Evolutionary conservation across 1,284 basidiomycete genomes (phyloP), one percentile per base, ranked within the genome.

Genomic region (Irpex lacteus): DNA sequence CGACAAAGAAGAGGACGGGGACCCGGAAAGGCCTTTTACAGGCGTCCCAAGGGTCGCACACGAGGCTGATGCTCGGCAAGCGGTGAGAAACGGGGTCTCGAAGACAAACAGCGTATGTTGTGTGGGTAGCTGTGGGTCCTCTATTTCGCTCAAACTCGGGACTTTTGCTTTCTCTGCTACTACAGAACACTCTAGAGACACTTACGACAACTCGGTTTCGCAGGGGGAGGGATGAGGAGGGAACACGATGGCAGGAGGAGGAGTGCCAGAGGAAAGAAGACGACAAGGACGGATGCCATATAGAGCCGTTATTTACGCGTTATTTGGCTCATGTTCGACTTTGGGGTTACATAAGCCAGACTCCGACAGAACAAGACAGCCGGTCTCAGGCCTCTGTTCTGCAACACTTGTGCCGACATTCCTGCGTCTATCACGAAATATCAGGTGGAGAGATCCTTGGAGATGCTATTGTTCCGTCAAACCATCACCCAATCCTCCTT

Each of bases 281-380:
- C 37, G 32, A 61, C 26, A 53, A 62, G 61, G 55, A 55, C 57
- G 52, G 54, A 44, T 52, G 37, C 64, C 64, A 64, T 62, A 63
- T 63, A 54, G 34, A 38, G 53, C 66, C 37, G 64, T 68, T 75
- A 68, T 75, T 75, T 74, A 72, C 71, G 71, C 70, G 70, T 72
- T 74, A 52, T 75, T 75, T 75, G 73, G 70, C 61, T 58, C 66
- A 72, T 72, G 74, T 75, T 75, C 74, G 66, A 70, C 58, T 68
- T 65, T 62, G 64, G 58, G 65, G 26, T 70, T 62, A 73, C 68
- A 67, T 71, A 71, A 71, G 44, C 62, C 59, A 19, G 40, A 44
- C 40, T 15, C 40, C 40, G 40, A 44, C 40, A 26, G 26, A 26
- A 26, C 26, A 26, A 26, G 26, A 26, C 26, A 26, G 26, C 3